Base-by-base conservation (phyloP, 2,329 filamentous ascomycete genomes). In the Furcasterigmium furcatum region DNA sequence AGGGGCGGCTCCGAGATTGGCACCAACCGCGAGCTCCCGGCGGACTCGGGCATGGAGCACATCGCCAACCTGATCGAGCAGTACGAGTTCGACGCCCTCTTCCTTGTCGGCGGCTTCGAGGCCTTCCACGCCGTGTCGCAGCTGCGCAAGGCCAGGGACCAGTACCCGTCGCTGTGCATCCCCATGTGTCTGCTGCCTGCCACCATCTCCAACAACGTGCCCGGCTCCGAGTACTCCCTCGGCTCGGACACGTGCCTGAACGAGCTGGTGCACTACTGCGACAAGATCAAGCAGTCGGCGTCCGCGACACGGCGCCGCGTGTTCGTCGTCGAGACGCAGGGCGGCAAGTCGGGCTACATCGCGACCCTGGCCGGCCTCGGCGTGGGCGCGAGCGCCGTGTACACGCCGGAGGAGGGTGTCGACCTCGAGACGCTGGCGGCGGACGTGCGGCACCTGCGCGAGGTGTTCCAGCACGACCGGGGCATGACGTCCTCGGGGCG, bases 191-290 rank as follows among this genome's bases (percentile, higher is more conserved):
- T 96, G 35, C 77, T 99, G 21, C 94, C 94, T 0, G 94, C 94
- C n/a, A 99, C 94, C 9, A 92, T 99, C 56, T 96, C 90, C 54
- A 99, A 99, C 77, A 99, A 99, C 64, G 94, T 99, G 5, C 94
- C 94, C 0, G 94, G 94, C 32, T 96, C 92, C 1, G 94, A 99
- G 68, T 97, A 96, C 73, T 96, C 91, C 2, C 82, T 99, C 38
- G 94, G 94, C 36, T 96, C 91, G 25, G 94, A 99, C 60, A 99
- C 94, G 2, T 97, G 94, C 62, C 73, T 99, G 51, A 99, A 99
- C 70, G 91, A 95, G 45, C 77, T 99, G 32, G 90, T 96, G 52
- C 82, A 86, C 55, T 99, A 96, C 70, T 96, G 92, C 64, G 94
- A 99, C 73, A 92, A 91, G 59, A 96, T 97, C 69, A 91, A 95